These are phyloP conservation scores for Solanum pimpinellifolium DNA, from an alignment of 257 asterid genomes.

Conservation along the genomic window DNA sequence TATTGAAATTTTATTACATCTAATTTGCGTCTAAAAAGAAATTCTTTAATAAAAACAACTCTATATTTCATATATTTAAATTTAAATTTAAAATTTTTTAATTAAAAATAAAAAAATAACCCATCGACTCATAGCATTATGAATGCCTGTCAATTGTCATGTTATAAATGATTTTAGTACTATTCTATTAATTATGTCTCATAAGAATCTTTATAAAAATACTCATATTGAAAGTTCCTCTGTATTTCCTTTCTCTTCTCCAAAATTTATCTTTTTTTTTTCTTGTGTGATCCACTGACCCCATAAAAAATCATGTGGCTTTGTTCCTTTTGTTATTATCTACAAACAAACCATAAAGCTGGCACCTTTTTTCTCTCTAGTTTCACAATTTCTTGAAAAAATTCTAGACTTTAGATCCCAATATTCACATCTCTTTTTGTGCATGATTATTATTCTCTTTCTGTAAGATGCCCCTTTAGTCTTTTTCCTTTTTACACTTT, in stretches of 20 bases:
- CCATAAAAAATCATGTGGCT: constrained; percentile 16
- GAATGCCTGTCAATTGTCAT: not conserved
- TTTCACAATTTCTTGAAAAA: constrained; percentile 2
- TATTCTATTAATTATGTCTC: not conserved
- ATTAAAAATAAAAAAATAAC: too few species aligned
- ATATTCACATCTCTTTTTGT: not conserved
- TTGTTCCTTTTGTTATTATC: constrained; percentile 12
- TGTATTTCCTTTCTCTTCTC: constrained; percentile 8
- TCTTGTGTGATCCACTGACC: constrained; percentile 9
- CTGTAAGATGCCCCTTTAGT: constrained; percentile 1
- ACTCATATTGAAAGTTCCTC: constrained; percentile 2
- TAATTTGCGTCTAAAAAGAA: too few species aligned
- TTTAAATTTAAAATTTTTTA: fast-evolving
- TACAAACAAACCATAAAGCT: constrained; percentile 2
- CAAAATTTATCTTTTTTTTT: not conserved
- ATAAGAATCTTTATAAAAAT: not conserved
- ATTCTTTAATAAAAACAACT: fast-evolving
- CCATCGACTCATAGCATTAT: not conserved
- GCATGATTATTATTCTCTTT: constrained; percentile 2
- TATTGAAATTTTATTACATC: too few species aligned
- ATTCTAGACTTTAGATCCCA: constrained; percentile 7
- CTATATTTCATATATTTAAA: too few species aligned
- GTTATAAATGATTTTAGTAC: not conserved
- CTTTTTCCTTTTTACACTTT: constrained; percentile 2
- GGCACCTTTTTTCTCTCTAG: not conserved